phyloP scores from a whole-genome alignment of 768 basidiomycete species.

The Russula ochroleuca region DNA sequence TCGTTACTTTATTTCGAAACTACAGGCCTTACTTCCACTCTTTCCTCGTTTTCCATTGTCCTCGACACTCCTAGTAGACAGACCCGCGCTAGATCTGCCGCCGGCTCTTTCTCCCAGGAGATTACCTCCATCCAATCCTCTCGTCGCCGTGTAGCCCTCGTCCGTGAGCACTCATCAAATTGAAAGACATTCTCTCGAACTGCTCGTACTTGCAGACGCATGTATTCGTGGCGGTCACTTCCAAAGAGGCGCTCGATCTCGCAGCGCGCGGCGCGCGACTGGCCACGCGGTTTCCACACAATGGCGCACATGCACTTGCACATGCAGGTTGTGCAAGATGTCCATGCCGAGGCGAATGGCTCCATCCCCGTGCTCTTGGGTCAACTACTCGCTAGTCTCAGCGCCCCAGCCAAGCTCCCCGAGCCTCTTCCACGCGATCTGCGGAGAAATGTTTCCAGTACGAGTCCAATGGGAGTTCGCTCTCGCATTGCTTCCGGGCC shows the following conservation, averaged over 20 bases:
- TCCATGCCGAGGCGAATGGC: conserved; percentile 62
- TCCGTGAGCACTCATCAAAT: conserved; percentile 54
- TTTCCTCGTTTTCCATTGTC: too few relatives aligned
- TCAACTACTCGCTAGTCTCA: conserved; percentile 71
- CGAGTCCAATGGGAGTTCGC: conserved; percentile 81
- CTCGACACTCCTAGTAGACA: too few relatives aligned
- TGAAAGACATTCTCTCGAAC: conserved; percentile 41
- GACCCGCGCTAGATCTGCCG: conserved; percentile 71
- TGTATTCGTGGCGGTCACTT: background rate
- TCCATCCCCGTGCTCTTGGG: conserved; percentile 65
- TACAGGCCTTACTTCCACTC: too few relatives aligned
- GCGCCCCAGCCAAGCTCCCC: conserved; percentile 87
- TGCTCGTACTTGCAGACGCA: background rate
- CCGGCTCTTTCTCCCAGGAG: conserved; percentile 65
- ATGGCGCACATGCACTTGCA: too few relatives aligned
- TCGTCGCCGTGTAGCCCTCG: conserved; percentile 69
- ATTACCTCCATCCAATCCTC: conserved; percentile 73
- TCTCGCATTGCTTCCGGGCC: conserved; percentile 74
- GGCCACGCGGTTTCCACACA: conserved; percentile 39
- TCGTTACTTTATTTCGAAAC: too few relatives aligned
- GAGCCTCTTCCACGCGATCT: conserved; percentile 86
- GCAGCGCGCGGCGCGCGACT: too few relatives aligned
- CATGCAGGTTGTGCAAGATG: conserved; percentile 52
- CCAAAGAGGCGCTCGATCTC: too few relatives aligned
- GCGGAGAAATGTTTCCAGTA: conserved; percentile 65